Conservation (phyloP, 371 early-diverging fungal genomes). For the Lichtheimia ramosa region DNA sequence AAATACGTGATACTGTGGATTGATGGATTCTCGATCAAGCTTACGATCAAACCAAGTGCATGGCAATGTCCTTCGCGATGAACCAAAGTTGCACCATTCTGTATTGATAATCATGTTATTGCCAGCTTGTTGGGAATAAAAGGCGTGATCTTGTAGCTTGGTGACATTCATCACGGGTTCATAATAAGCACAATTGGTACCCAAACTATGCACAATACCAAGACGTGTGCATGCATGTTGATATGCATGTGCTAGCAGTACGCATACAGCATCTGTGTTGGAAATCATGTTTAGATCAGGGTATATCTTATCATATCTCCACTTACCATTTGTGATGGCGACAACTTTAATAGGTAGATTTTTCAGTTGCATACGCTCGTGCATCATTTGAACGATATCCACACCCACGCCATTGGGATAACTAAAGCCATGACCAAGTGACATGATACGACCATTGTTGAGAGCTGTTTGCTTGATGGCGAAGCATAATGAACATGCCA, state of each 20-base stretch:
- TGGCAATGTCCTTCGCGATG: slow-evolving; percentile 72
- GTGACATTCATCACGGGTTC: slow-evolving; percentile 70
- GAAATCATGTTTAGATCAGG: background rate
- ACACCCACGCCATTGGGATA: slow-evolving; percentile 49
- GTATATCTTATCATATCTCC: too few relatives aligned
- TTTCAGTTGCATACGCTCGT: slow-evolving; percentile 39
- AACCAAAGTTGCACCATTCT: slow-evolving; percentile 86
- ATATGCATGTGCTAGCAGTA: slow-evolving; percentile 88
- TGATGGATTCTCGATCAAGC: slow-evolving; percentile 76
- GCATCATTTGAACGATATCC: slow-evolving; percentile 46
- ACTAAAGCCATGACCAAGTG: slow-evolving; percentile 39
- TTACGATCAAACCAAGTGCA: slow-evolving; percentile 82
- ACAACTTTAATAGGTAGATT: slow-evolving; percentile 46
- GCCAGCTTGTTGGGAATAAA: slow-evolving; percentile 23
- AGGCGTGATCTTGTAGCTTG: slow-evolving; percentile 54
- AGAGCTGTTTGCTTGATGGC: slow-evolving; percentile 47
- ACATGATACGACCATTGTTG: slow-evolving; percentile 36
- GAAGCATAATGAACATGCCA: slow-evolving; percentile 50
- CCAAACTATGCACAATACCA: slow-evolving; percentile 92
- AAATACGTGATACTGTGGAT: slow-evolving; percentile 81
- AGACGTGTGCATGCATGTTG: slow-evolving; percentile 78
- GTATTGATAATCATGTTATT: slow-evolving; percentile 83
- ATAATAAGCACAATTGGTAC: slow-evolving; percentile 94
- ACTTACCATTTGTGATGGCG: slow-evolving; percentile 78
- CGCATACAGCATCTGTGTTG: slow-evolving; percentile 83